Evolutionary conservation across 1,284 basidiomycete genomes (phyloP).

Genomic region (Xanthoconium separans): DNA sequence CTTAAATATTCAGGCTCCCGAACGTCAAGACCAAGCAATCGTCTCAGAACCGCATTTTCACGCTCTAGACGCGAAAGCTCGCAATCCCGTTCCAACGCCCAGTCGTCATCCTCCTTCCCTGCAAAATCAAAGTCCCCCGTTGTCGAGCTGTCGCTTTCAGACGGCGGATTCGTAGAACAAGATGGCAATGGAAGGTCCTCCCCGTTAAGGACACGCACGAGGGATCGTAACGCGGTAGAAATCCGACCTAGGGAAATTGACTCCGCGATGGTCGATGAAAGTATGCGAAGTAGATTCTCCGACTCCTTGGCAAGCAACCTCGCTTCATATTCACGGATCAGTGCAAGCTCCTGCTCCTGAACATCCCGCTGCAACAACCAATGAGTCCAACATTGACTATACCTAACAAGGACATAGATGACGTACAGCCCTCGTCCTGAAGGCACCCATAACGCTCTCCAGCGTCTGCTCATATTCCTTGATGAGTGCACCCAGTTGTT

Average conservation of each 20-base stretch:
- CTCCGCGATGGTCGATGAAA: constrained; percentile 62
- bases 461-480: constrained; percentile 97
- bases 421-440: constrained; percentile 88
- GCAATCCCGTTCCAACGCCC: constrained; percentile 83
- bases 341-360: constrained; percentile 88
- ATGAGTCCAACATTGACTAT: background rate
- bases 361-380: constrained; percentile 74
- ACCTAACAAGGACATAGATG: constrained; percentile 4
- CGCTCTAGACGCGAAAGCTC: constrained; percentile 81
- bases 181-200: constrained; percentile 47
- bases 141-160: constrained; percentile 2
- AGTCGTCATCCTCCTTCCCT: constrained; percentile 46
- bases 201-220: constrained; percentile 73
- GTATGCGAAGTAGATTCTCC: constrained; percentile 60
- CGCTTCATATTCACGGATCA: constrained; percentile 91
- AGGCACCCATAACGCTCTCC: constrained; percentile 93
- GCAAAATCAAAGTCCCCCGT: constrained; percentile 20
- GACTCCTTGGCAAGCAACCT: constrained; percentile 79
- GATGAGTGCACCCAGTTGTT: constrained; percentile 86
- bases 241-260: constrained; percentile 73
- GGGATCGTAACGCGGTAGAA: constrained; percentile 70
- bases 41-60: constrained; percentile 81
- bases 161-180: constrained; percentile 1
- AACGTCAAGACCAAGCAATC: constrained; percentile 54
- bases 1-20: constrained; percentile 19